Percentiles rank a stretch among this genome's conserved stretches.
Evolutionary conservation across 257 asterid genomes (phyloP).

Genomic region (Echium plantagineum): DNA sequence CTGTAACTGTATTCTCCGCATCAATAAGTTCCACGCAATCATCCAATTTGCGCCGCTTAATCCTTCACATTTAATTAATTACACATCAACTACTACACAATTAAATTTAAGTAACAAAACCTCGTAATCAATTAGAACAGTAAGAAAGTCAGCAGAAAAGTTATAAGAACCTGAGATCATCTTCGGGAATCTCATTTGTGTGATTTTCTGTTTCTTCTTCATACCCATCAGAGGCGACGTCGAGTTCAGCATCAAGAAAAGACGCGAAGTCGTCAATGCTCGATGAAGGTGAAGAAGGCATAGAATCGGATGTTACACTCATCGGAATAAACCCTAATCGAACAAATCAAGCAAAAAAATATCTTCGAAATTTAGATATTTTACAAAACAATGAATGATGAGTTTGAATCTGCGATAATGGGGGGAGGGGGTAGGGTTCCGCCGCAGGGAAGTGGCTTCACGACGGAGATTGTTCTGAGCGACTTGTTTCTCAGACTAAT

Average conservation of each 20-base stretch:
- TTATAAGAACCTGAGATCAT: slow-evolving; percentile 9
- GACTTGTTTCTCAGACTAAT: too few species aligned
- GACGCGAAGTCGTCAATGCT: slow-evolving; percentile 82
- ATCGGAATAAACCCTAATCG: slow-evolving; percentile 11
- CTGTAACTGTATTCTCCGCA: slow-evolving; percentile 29
- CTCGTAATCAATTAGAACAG: too few species aligned
- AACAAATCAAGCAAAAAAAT: slow-evolving; percentile 2
- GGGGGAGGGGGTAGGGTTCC: too few species aligned
- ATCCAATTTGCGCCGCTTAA: slow-evolving; percentile 68
- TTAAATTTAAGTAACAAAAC: neutral
- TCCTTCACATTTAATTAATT: slow-evolving; percentile 28
- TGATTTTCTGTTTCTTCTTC: slow-evolving; percentile 11
- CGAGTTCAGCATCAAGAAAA: slow-evolving; percentile 61
- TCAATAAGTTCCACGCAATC: slow-evolving; percentile 16
- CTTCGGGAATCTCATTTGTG: slow-evolving; percentile 8
- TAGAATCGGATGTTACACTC: slow-evolving; percentile 70
- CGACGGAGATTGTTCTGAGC: too few species aligned
- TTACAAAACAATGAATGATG: too few species aligned
- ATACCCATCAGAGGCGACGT: slow-evolving; percentile 43
- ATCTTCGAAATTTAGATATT: too few species aligned
- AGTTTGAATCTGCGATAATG: too few species aligned
- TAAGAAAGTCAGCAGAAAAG: too few species aligned
- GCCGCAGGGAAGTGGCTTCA: too few species aligned
- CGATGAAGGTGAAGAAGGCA: slow-evolving; percentile 80
- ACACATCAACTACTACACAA: slow-evolving; percentile 2